Conservation (phyloP, 2,329 filamentous ascomycete genomes). For the Pseudopyrenochaeta lycopersici region DNA sequence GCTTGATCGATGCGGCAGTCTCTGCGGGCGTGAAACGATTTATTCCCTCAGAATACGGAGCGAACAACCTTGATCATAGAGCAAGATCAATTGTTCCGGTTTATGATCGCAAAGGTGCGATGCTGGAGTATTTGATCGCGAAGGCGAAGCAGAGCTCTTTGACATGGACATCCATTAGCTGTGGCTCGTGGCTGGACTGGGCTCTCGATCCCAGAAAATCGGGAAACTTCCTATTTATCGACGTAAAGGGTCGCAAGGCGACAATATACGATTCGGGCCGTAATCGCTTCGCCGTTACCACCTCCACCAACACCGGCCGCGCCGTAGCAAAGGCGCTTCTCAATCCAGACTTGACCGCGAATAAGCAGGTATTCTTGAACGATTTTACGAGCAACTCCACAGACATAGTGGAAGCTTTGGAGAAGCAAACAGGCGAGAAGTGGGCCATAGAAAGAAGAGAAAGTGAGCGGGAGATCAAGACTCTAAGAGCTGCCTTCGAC, state of each 20-base stretch:
- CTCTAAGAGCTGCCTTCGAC: slow-evolving; percentile 17
- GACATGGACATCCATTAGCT: slow-evolving; percentile 30
- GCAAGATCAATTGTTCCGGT: slow-evolving; percentile 44
- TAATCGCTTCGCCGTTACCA: slow-evolving; percentile 25
- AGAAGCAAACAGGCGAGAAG: slow-evolving; percentile 19
- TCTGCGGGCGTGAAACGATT: slow-evolving; percentile 51
- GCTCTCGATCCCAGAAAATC: slow-evolving; percentile 23
- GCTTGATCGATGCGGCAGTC: slow-evolving; percentile 52
- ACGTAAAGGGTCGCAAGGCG: slow-evolving; percentile 23
- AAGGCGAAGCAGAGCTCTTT: slow-evolving; percentile 25
- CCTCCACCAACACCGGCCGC: slow-evolving; percentile 24
- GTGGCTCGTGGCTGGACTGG: slow-evolving; percentile 37
- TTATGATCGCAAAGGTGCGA: slow-evolving; percentile 47
- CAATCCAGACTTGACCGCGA: slow-evolving; percentile 13
- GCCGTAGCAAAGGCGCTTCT: slow-evolving; percentile 25
- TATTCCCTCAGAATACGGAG: slow-evolving; percentile 53
- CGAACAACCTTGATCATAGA: slow-evolving; percentile 46
- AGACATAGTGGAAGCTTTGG: slow-evolving; percentile 24
- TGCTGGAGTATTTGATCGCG: slow-evolving; percentile 45
- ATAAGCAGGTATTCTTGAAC: slow-evolving; percentile 32
- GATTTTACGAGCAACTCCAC: slow-evolving; percentile 26
- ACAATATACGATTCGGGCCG: slow-evolving; percentile 30
- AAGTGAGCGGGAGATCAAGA: slow-evolving; percentile 11
- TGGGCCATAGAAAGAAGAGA: slow-evolving; percentile 19
- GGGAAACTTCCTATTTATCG: slow-evolving; percentile 31